Percentiles rank a stretch among this genome's conserved stretches.
These are phyloP conservation scores for Blastobotrys petasosporus DNA, from an alignment of 1,139 yeast species.

Conservation along the genomic window DNA sequence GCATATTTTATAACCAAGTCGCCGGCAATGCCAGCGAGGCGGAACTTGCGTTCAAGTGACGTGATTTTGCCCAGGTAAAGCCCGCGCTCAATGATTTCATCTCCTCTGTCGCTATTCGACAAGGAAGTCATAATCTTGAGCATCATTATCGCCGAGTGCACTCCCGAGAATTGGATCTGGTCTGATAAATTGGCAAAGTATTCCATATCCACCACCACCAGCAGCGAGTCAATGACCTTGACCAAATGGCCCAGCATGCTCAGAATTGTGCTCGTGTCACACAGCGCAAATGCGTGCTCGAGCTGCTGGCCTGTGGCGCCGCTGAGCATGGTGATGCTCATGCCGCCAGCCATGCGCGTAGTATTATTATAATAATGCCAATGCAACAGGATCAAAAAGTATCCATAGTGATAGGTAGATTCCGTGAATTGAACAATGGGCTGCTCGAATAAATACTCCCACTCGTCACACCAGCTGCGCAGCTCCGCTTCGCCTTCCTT, in stretches of 20 bases:
- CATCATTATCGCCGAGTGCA: conserved; percentile 46
- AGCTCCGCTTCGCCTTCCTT: conserved; percentile 37
- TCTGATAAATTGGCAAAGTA: conserved; percentile 66
- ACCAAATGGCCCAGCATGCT: conserved; percentile 36
- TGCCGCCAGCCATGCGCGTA: conserved; percentile 10
- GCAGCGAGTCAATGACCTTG: conserved; percentile 40
- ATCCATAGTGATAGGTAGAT: conserved; percentile 62
- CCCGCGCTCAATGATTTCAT: conserved; percentile 11
- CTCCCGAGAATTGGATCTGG: conserved; percentile 56
- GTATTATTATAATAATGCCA: conserved; percentile 25
- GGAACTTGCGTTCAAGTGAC: conserved; percentile 16
- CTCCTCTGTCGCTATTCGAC: conserved; percentile 12
- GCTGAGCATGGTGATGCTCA: conserved; percentile 9
- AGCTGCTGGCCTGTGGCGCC: conserved; percentile 11
- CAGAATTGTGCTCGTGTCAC: conserved; percentile 19
- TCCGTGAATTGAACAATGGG: conserved; percentile 75
- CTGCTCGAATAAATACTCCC: conserved; percentile 67
- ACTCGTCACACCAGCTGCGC: conserved; percentile 59
- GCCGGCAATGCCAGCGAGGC: conserved; percentile 18
- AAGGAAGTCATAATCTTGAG: conserved; percentile 29
- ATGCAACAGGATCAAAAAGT: conserved; percentile 44
- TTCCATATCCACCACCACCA: conserved; percentile 48
- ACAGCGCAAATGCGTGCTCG: conserved; percentile 18
- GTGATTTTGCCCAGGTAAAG: conserved; percentile 11
- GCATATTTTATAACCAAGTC: conserved; percentile 25